Evolutionary conservation across 768 basidiomycete species (phyloP), one percentile per base, ranked within the genome.

Genomic region (Podaxis pistillaris): DNA sequence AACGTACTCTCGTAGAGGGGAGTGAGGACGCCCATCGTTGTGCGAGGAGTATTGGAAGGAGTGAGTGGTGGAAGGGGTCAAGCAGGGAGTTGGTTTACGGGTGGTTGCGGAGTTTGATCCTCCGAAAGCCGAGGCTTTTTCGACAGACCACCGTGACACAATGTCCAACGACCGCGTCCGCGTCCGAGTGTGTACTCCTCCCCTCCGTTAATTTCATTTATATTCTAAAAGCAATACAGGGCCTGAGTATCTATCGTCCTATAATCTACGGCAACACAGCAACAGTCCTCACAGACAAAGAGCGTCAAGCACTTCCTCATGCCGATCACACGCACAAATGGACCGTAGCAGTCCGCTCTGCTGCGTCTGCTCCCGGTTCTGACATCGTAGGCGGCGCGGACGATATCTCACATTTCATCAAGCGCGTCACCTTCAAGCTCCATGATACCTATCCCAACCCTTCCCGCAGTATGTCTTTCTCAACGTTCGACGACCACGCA

Each of bases 231-330:
- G 30, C 53, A 30, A 56, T 37, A 40, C 68, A 96, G 94, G 95
- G 94, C 38, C 78, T 96, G 46, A 90, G 85, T 66, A 92, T 98
- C 56, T 87, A 86, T 72, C 83, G 97, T 54, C 93, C 96, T 1
- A 86, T 99, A 67, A 92, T 98, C 64, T 98, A 98, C 76, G 97
- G 97, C 53, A 98, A 98, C 73, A 91, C 90, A 12, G 93, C 96
- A 36, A 81, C 84, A 0, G 86, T 94, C 59, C 74, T 99, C 64
- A 88, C 86, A 0, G 76, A 83, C 15, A 85, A 87, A 67, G 95
- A 97, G 72, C 83, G 86, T 58, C 84, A 86, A 65, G 64, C 72
- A 15, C 75, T 82, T 3, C 70, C 78, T 15, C 75, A 82, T 28
- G 81, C 84, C 44, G 92, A 94, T 66, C 94, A 96, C 68, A 98